Evolutionary conservation across 202 grass and related monocot genomes (phyloP), one percentile per base, ranked within the genome.

Genomic region (Setaria italica): DNA sequence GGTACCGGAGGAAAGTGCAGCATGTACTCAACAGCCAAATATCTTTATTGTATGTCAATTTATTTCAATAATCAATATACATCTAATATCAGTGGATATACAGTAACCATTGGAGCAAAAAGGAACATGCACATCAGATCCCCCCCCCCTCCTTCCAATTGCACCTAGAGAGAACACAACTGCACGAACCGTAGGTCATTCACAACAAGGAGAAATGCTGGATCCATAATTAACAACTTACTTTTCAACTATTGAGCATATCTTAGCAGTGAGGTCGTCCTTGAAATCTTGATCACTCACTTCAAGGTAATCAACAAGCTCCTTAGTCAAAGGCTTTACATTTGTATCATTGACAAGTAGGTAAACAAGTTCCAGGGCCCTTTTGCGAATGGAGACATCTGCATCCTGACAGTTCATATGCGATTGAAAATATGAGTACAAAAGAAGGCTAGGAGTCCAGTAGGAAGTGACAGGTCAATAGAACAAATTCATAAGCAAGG

Each of bases 291-390:
- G 92, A 88, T 99, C 97, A 68, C 90, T 99, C 73, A 97, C 85
- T 97, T 97, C 91, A 57, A 99, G 88, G 90, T 94, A 97, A 88
- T 97, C 97, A 94, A 97, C 80, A 87, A 99, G 97, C 71, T 99
- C 94, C 86, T 97, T 97, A 49, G 94, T 94, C 92, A 99, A 89
- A 87, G 94, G 72, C 71, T 97, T 99, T 35, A 84, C 94, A 88
- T 99, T 99, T 62, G 89, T 81, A 77, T 99, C 97, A 85, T 93
- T 99, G 48, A 97, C 87, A 78, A 99, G 92, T 55, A 99, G 82
- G 72, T 92, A 99, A 90, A 93, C 65, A 85, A 99, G 92, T 70
- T 94, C 97, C 82, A 99, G 92, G 32, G 97, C 97, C 88, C 97
- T 99, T 94, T 93, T 99, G 62, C 90, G 92, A 78, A 99, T 97